Conservation (phyloP, 768 basidiomycete genomes). For the Inosperma sp. region DNA sequence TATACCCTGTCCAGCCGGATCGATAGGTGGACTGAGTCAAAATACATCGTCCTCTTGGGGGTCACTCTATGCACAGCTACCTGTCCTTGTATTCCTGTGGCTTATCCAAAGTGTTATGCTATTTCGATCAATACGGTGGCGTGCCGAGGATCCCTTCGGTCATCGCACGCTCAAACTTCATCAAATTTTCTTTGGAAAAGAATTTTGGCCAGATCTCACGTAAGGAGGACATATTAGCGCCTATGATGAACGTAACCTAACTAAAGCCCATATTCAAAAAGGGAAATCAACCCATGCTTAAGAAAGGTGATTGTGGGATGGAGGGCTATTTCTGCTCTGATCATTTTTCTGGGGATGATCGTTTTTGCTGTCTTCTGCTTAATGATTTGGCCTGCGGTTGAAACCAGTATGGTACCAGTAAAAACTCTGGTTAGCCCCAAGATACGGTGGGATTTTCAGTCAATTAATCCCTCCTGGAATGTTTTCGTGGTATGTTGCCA, state of each 20-base stretch:
- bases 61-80: not conserved
- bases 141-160: not conserved
- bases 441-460: slow-evolving; percentile 7
- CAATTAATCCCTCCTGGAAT: slow-evolving; percentile 4
- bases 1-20: not conserved
- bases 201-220: not conserved
- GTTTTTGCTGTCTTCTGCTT: slow-evolving; percentile 4
- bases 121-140: not conserved
- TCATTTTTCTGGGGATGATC: slow-evolving; percentile 5
- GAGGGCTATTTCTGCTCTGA: not conserved
- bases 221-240: not conserved
- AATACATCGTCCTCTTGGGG: slow-evolving; percentile 1
- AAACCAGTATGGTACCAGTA: slow-evolving; percentile 7
- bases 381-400: slow-evolving; percentile 2
- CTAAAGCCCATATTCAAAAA: not conserved
- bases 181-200: not conserved
- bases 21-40: not conserved
- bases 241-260: not conserved
- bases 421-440: slow-evolving; percentile 4
- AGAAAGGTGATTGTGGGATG: too few species aligned
- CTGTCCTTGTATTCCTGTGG: not conserved
- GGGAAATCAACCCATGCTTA: not conserved
- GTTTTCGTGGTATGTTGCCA: not conserved
- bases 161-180: not conserved
- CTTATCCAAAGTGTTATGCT: not conserved